Evolutionary conservation across 1,284 basidiomycete genomes (phyloP), one percentile per base, ranked within the genome.

Genomic region (Pascua guehoae): DNA sequence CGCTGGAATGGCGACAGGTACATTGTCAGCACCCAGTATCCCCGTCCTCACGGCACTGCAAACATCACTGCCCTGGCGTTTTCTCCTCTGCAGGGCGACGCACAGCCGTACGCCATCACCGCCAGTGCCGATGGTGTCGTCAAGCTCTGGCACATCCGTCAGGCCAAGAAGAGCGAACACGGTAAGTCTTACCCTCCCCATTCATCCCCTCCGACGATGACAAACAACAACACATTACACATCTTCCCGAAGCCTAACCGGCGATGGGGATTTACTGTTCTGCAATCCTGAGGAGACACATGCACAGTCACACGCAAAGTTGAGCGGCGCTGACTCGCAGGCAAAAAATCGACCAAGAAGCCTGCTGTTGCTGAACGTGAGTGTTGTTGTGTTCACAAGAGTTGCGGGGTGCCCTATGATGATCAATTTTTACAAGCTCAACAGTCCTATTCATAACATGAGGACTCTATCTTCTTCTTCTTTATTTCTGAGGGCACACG

Each of bases 11-110:
- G 90, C 47, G 45, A 56, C 39, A 75, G 74, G 42, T 81, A 80
- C 61, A 43, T 69, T 5, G 72, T 85, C 67, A 94, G 94, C 75
- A 96, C 93, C 10, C 86, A 93, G 56, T 86, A 98, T 62, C 91
- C 96, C 72, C 82, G 85, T 38, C 94, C 95, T 9, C 95, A 98
- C 75, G 88, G 88, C 37, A 73, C 80, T 39, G 76, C 79, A 45
- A 80, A 81, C 52, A 80, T 97, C 36, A 85, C 85, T 8, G 82
- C 85, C 1, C 69, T 94, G 51, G 79, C 82, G 8, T 98, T 98
- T 65, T 78, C 79, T 0, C 14, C 56, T 0, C 24, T 32, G 7
- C 41, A 57, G 14, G 55, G 51, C 16, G 52, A 61, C 12, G 57
- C 61, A 10, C 64, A 72, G 47, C 71, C 78, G 8, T 67, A 66